phyloP scores from a whole-genome alignment of 2,329 filamentous ascomycete species.

The Rhytidhysteron rufulum region DNA sequence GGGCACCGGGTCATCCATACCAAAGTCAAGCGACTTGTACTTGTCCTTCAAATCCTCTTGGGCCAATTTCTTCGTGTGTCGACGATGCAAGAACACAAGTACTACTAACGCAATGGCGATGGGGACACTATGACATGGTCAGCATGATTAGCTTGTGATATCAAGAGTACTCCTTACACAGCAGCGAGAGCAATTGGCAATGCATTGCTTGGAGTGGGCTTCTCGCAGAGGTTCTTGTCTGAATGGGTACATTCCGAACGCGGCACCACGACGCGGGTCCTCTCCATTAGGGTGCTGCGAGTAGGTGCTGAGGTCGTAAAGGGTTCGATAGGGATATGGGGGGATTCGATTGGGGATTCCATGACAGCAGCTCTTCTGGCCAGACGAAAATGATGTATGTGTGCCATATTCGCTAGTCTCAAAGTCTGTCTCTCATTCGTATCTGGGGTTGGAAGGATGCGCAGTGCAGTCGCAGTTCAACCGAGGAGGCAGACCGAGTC shows the following conservation, averaged over 20 bases:
- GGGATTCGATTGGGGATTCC: no score
- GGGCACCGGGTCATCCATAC: conserved; percentile 59
- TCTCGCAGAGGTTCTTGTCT: conserved; percentile 32
- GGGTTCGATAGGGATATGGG: neutral
- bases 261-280: conserved; percentile 21
- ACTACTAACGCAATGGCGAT: conserved; percentile 63
- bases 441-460: conserved; percentile 8
- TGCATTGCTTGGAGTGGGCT: conserved; percentile 30
- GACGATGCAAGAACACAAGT: conserved; percentile 73
- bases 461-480: conserved; percentile 15
- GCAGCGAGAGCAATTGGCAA: conserved; percentile 31
- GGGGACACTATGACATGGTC: conserved; percentile 61
- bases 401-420: conserved; percentile 21
- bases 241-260: conserved; percentile 26
- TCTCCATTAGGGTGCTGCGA: conserved; percentile 21
- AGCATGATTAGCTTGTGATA: conserved; percentile 12
- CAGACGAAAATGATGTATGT: conserved; percentile 27
- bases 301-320: conserved; percentile 8
- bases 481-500: conserved; percentile 7
- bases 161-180: conserved; percentile 19
- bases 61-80: conserved; percentile 67
- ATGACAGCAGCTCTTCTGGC: conserved; percentile 17
- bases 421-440: conserved; percentile 17
- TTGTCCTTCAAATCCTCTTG: conserved; percentile 81
- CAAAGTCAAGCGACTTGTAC: conserved; percentile 90